These are phyloP conservation scores for Penicillium sp. DNA, from an alignment of 2,329 filamentous ascomycete genomes.

Conservation along the genomic window DNA sequence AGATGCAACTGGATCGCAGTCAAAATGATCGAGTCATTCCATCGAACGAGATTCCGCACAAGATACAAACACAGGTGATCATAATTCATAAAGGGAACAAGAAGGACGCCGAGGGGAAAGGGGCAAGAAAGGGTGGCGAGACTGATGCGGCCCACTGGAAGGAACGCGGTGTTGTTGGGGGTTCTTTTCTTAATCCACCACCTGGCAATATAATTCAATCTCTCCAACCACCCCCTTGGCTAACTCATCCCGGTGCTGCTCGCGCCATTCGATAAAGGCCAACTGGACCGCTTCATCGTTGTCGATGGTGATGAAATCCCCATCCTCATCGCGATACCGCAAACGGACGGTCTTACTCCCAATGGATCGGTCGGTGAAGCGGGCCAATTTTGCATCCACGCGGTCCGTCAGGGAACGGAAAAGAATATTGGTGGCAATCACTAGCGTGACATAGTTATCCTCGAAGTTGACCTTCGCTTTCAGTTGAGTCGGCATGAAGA, in stretches of 20 bases:
- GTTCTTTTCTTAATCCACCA: conserved; percentile 33
- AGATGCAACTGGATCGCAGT: conserved; percentile 9
- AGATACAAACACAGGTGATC: background rate
- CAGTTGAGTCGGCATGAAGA: conserved; percentile 64
- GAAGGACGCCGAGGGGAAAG: background rate
- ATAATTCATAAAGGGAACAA: conserved; percentile 2
- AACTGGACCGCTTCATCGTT: conserved; percentile 95
- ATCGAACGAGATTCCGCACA: background rate
- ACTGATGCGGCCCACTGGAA: too few relatives aligned
- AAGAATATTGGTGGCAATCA: conserved; percentile 90
- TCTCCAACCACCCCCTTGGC: conserved; percentile 69
- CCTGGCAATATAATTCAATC: conserved; percentile 79
- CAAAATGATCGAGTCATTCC: conserved; percentile 1
- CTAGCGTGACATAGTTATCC: conserved; percentile 87
- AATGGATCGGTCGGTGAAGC: conserved; percentile 79
- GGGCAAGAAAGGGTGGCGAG: background rate
- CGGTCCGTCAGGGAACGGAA: conserved; percentile 91
- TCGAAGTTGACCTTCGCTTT: conserved; percentile 95
- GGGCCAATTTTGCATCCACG: conserved; percentile 88
- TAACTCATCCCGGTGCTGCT: conserved; percentile 59
- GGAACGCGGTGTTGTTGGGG: too few relatives aligned
- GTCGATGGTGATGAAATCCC: conserved; percentile 87
- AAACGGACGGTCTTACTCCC: conserved; percentile 75
- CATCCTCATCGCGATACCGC: conserved; percentile 86
- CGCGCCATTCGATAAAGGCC: conserved; percentile 90